A percentile compares a stretch with the other conserved stretches of the same genome.
Conservation (phyloP, 1,139 yeast genomes). For the Yamadazyma pseudoaaseri region DNA sequence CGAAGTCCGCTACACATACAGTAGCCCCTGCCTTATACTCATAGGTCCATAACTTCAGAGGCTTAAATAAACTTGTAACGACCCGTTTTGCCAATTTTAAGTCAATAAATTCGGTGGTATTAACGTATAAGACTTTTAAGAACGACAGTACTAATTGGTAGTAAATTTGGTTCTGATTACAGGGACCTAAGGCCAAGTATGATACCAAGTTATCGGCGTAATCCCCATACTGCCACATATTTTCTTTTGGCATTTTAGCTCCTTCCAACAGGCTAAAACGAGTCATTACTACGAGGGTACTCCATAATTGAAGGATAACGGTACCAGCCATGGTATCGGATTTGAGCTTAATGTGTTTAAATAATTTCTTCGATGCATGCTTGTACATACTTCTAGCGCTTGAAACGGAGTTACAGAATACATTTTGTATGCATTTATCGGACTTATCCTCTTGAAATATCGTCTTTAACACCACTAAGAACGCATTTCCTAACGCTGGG, state of each 20-base stretch:
- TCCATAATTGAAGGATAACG: constrained; percentile 48
- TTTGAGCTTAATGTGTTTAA: constrained; percentile 51
- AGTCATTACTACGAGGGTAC: constrained; percentile 43
- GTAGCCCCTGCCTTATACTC: constrained; percentile 22
- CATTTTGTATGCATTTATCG: constrained; percentile 11
- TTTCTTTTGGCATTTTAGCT: constrained; percentile 33
- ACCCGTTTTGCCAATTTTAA: background rate
- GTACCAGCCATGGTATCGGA: constrained; percentile 42
- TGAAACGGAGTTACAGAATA: constrained; percentile 10
- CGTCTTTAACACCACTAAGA: constrained; percentile 46
- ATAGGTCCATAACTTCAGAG: constrained; percentile 4
- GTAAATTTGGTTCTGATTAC: constrained; percentile 51
- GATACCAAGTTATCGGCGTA: constrained; percentile 41
- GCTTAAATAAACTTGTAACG: background rate
- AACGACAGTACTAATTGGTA: constrained; percentile 30
- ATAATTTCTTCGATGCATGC: constrained; percentile 44
- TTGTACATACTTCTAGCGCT: constrained; percentile 37
- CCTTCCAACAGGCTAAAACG: constrained; percentile 21
- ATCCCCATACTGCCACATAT: constrained; percentile 54
- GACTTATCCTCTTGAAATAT: constrained; percentile 13
- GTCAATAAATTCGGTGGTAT: constrained; percentile 1
- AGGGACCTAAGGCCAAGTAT: constrained; percentile 51
- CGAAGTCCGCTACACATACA: constrained; percentile 17
- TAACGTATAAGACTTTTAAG: constrained; percentile 18
- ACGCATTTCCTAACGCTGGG: constrained; percentile 12